Base-by-base conservation (phyloP, 2,329 filamentous ascomycete genomes). In the Rachicladosporium sp. region DNA sequence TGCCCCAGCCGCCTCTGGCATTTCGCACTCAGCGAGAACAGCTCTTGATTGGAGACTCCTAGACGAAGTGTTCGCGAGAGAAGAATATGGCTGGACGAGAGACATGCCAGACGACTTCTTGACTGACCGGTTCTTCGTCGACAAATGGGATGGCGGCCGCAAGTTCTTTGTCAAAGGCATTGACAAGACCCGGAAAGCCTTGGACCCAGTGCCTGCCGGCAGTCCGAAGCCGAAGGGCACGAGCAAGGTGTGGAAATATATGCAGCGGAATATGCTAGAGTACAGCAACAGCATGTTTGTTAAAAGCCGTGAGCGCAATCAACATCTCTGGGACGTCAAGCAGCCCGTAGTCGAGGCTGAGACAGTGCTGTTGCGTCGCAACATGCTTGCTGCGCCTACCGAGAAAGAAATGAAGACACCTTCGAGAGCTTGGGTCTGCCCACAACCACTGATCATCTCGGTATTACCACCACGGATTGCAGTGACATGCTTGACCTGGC, bases 261-360 rank as follows among this genome's bases (percentile, higher is more conserved):
- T 27, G 23, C 23, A 27, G 23, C 67, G 69, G 12, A 80, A 74
- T 40, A 93, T 96, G 47, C 73, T 89, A 46, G 80, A 88, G 49
- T 96, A 91, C 60, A 87, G 80, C 37, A 73, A 82, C 50, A 93
- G 84, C 55, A 66, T 88, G 11, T 89, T 75, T 62, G 67, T 69
- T 4, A 81, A 77, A 13, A 62, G 76, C 44, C 67, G 75, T 40
- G 47, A 62, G 11, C 65, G 63, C 10, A 52, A 54, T n/a, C 64
- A 63, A 9, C 52, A 55, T 10, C 64, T 53, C 0, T 82, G 80
- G 63, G 67, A 75, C 29, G 67, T 74, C 30, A 64, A 80, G n/a
- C 85, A 96, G 50, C 83, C 86, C 1, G 91, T 98, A 0, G 62
- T 93, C 4, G 71, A 80, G 50, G 86, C 81, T 0, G 75, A 89